A percentile compares a stretch with the other conserved stretches of the same genome.
phyloP scores from a whole-genome alignment of 495 filamentous ascomycete species.

The Hypomontagnella submonticulosa region DNA sequence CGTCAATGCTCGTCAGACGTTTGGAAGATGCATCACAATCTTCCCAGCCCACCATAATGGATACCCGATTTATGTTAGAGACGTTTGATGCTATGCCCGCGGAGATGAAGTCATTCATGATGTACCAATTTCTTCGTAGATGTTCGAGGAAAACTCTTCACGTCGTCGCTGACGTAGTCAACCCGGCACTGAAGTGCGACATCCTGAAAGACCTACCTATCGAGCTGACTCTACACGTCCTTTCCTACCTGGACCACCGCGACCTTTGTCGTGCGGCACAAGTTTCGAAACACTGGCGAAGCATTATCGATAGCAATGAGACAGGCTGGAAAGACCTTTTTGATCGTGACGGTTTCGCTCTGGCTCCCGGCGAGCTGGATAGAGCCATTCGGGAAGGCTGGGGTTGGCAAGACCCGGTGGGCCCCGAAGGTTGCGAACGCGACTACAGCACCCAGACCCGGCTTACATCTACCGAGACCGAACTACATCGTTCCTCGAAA shows the following conservation, averaged over 20 bases:
- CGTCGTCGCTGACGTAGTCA: conserved; percentile 91
- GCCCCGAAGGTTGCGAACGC: conserved; percentile 77
- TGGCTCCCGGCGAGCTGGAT: conserved; percentile 86
- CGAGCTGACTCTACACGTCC: conserved; percentile 87
- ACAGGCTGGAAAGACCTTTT: conserved; percentile 95
- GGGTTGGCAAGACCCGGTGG: conserved; percentile 95
- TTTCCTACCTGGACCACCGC: conserved; percentile 85
- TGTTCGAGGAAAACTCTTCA: conserved; percentile 91
- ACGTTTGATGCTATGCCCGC: conserved; percentile 90
- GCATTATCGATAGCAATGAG: conserved; percentile 90
- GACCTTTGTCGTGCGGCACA: conserved; percentile 93
- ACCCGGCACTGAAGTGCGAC: conserved; percentile 96
- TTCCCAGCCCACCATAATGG: conserved; percentile 62
- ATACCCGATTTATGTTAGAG: conserved; percentile 85
- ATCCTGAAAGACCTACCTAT: conserved; percentile 84
- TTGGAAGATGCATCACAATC: conserved; percentile 27
- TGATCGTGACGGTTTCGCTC: conserved; percentile 79
- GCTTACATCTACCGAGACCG: conserved; percentile 61
- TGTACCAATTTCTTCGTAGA: conserved; percentile 92
- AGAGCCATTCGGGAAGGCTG: conserved; percentile 92
- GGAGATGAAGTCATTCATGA: conserved; percentile 90
- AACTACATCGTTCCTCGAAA: conserved; percentile 55
- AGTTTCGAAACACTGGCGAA: conserved; percentile 93
- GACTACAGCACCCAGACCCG: conserved; percentile 71
- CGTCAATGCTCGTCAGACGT: conserved; percentile 31